Conservation (phyloP, 1,139 yeast species). For the Debaryomyces coudertii region DNA sequence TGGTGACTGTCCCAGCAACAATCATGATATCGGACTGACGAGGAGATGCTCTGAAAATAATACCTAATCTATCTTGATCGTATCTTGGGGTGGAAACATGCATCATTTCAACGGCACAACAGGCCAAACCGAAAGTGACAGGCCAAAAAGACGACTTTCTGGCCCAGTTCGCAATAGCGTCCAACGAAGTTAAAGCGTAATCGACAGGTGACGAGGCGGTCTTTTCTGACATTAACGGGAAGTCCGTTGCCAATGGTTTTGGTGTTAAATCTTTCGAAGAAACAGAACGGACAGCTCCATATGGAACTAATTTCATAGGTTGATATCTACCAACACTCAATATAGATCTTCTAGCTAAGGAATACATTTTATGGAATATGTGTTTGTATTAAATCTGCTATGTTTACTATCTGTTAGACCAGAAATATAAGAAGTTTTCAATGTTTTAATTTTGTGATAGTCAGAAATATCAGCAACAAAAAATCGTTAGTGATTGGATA, state of each 20-base stretch:
- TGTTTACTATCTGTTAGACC: conserved; percentile 7
- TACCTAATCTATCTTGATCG: conserved; percentile 92
- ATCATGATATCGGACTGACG: conserved; percentile 94
- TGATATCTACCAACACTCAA: conserved; percentile 22
- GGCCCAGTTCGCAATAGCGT: conserved; percentile 88
- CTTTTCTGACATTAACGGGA: conserved; percentile 50
- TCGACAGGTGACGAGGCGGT: conserved; percentile 60
- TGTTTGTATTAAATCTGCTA: conserved; percentile 9
- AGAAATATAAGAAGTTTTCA: conserved; percentile 2
- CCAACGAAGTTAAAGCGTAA: conserved; percentile 83
- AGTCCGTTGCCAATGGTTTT: conserved; percentile 43
- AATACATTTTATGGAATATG: conserved; percentile 10
- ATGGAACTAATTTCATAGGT: conserved; percentile 18
- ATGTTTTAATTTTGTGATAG: conserved; percentile 11
- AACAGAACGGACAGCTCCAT: conserved; percentile 19
- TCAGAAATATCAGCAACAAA: conserved; percentile 32
- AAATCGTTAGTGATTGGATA: conserved; percentile 33
- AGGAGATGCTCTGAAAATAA: conserved; percentile 92
- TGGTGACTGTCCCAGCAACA: conserved; percentile 90
- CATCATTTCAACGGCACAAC: conserved; percentile 97
- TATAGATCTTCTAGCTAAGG: conserved; percentile 30
- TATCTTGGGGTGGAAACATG: conserved; percentile 90
- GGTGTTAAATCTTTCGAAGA: conserved; percentile 52
- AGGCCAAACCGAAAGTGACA: conserved; percentile 87
- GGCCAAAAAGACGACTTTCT: conserved; percentile 95